phyloP scores from a whole-genome alignment of 441 rosid species.

The Monsonia emarginata region DNA sequence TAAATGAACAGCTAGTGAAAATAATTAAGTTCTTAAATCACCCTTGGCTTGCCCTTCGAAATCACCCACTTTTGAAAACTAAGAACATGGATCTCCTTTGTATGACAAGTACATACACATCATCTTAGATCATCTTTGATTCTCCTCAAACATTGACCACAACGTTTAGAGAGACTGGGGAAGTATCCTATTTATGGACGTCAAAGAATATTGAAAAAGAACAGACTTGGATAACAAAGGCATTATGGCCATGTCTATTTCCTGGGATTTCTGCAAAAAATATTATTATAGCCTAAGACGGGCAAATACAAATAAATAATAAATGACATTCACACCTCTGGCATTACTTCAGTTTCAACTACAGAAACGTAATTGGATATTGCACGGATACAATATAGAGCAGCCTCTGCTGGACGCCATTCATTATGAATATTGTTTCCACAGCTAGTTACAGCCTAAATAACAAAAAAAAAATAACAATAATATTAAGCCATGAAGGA shows the following conservation, averaged over 20 bases:
- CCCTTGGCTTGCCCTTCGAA: background rate
- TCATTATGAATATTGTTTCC: conserved; percentile 48
- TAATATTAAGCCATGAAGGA: conserved; percentile 1
- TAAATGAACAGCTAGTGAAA: background rate
- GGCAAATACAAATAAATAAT: background rate
- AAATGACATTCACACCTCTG: conserved; percentile 47
- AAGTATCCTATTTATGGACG: background rate
- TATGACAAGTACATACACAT: background rate
- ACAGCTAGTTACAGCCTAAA: conserved; percentile 60
- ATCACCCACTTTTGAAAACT: background rate
- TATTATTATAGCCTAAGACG: background rate
- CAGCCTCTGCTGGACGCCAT: conserved; percentile 98
- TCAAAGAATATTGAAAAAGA: background rate
- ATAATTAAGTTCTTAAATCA: background rate
- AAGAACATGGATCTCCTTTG: background rate
- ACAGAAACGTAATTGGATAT: conserved; percentile 76
- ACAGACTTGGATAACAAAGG: background rate
- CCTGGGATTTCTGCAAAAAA: conserved; percentile 3
- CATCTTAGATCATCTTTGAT: background rate
- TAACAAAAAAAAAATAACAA: conserved; percentile 15
- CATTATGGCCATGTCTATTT: background rate
- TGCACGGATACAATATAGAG: conserved; percentile 87
- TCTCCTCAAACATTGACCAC: background rate
- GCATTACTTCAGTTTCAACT: conserved; percentile 81
- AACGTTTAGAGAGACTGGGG: background rate